Base-by-base conservation (phyloP, 805 yeast genomes). In the Candida berthetii region DNA sequence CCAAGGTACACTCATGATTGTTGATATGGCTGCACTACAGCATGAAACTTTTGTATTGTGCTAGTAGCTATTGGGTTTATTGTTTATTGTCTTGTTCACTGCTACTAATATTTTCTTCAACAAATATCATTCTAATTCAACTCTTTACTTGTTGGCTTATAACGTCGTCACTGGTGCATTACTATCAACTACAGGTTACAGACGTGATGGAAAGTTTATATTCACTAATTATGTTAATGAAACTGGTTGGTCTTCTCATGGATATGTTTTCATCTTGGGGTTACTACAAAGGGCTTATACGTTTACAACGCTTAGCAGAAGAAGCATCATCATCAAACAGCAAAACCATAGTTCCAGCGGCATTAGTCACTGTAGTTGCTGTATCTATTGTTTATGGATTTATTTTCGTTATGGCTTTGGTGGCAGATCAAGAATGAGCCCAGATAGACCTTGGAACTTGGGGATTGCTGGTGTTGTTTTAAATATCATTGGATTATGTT, bases 221-320 rank as follows among this genome's bases (percentile, higher is more conserved):
- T 55, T 55, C 43, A 53, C 58, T 3, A 50, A 49, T 19, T 53
- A 49, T 42, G 40, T 35, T 36, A 55, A 55, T 43, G 36, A 41
- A 16, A 47, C 60, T 4, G 58, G 60, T 3, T 55, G 50, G 41
- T 16, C 40, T 1, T 48, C 57, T 11, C 55, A 53, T 38, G 54
- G 52, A 3, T 52, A 52, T 32, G 58, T 53, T 38, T 55, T 53
- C 45, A 52, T 55, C 31, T 37, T 55, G 36, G 60, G 60, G 41
- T 41, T 55, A 14, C 40, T 55, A 16, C 60, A 53, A 37, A 46
- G 52, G 24, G 58, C 57, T 14, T 53, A 49, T 38, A 53, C 58
- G 11, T 53, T 64, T 35, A 52, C 64, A 5, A 57, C 68, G 62
- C 42, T 53, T 60, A 49, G 62, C 66, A 3, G 65, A 62, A 42